phyloP scores from a whole-genome alignment of 257 asterid species.

The Craterostigma plantagineum region DNA sequence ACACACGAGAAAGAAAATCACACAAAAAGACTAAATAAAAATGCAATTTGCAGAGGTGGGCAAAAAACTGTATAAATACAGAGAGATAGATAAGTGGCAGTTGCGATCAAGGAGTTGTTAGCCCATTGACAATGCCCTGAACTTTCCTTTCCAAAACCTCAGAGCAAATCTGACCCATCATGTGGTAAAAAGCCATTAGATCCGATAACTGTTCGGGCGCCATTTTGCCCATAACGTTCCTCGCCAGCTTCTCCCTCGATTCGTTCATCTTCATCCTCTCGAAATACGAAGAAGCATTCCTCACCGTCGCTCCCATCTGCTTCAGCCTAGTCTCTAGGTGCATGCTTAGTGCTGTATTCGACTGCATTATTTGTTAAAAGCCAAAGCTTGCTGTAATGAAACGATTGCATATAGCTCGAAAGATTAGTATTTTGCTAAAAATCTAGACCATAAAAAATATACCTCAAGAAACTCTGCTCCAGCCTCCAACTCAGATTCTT shows the following conservation, averaged over 20 bases:
- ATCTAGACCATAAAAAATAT: conserved; percentile 1
- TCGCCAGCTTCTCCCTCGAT: conserved; percentile 31
- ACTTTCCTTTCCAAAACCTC: conserved; percentile 47
- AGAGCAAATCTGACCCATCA: conserved; percentile 56
- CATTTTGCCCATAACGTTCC: conserved; percentile 40
- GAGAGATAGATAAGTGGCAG: too few relatives aligned
- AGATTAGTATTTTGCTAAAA: background rate
- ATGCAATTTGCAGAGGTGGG: too few relatives aligned
- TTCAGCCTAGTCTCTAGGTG: conserved; percentile 51
- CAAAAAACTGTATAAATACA: too few relatives aligned
- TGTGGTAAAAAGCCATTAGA: conserved; percentile 33
- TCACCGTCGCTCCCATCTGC: conserved; percentile 78
- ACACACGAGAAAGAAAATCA: too few relatives aligned
- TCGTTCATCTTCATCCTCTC: conserved; percentile 32
- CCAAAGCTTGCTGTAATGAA: background rate
- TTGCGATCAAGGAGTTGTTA: too few relatives aligned
- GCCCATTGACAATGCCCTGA: conserved; percentile 7
- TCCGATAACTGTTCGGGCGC: conserved; percentile 56
- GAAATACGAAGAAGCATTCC: conserved; percentile 34
- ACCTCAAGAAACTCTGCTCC: conserved; percentile 75
- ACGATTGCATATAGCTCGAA: background rate
- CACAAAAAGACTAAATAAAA: too few relatives aligned
- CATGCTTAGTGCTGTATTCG: background rate
- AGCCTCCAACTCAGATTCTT: conserved; percentile 38
- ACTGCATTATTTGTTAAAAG: too few relatives aligned